Conservation (phyloP, 768 basidiomycete species). For the Symmetrospora coprosmae region DNA sequence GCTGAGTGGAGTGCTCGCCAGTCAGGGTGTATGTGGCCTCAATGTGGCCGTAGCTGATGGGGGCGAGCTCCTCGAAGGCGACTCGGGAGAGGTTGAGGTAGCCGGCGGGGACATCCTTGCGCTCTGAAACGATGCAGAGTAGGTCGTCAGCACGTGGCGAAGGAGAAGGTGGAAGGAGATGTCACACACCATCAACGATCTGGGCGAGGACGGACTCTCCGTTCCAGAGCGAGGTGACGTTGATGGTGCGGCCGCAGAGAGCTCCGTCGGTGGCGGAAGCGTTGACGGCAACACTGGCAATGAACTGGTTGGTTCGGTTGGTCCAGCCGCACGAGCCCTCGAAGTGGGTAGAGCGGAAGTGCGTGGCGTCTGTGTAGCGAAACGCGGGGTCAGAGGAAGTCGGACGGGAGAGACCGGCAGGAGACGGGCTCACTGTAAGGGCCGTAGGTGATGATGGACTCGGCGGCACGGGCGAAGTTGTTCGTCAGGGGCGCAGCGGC, state of each 20-base stretch:
- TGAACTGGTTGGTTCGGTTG: slow-evolving; percentile 8
- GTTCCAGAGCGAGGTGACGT: not conserved
- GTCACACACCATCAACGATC: slow-evolving; percentile 12
- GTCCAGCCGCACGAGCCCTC: slow-evolving; percentile 10
- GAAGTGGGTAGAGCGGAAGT: not conserved
- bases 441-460: not conserved
- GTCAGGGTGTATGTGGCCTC: not conserved
- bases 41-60: not conserved
- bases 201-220: not conserved
- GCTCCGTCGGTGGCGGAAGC: not conserved
- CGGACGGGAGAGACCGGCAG: too few relatives aligned
- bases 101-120: not conserved
- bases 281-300: slow-evolving; percentile 12
- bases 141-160: not conserved
- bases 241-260: slow-evolving; percentile 2
- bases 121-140: not conserved
- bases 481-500: slow-evolving; percentile 4
- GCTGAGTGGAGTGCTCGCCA: too few relatives aligned
- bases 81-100: slow-evolving; percentile 6
- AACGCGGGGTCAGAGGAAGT: too few relatives aligned
- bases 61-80: not conserved
- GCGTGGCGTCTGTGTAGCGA: not conserved
- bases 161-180: not conserved
- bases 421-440: slow-evolving; percentile 11
- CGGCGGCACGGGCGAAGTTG: not conserved